Conservation (phyloP, 345 rosid species). For the Trapa bicornis region DNA sequence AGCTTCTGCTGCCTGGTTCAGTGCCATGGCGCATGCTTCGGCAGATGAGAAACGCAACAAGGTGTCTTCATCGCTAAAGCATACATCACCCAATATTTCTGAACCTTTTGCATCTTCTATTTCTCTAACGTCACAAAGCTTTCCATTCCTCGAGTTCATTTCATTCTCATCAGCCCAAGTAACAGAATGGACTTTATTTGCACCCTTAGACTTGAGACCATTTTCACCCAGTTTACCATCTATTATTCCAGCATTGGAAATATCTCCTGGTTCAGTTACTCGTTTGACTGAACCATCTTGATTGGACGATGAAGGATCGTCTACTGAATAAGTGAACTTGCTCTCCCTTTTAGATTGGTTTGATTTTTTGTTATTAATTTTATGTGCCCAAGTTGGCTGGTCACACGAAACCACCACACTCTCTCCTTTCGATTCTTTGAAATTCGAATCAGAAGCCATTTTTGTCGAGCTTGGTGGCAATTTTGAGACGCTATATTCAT, state of each 20-base stretch:
- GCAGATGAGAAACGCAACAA: conserved; percentile 45
- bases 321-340: conserved; percentile 12
- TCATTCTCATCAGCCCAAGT: conserved; percentile 82
- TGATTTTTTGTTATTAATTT: conserved; percentile 2
- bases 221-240: conserved; percentile 20
- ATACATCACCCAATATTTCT: conserved; percentile 9
- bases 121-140: conserved; percentile 45
- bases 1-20: conserved; percentile 69
- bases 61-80: conserved; percentile 15
- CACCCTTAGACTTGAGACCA: conserved; percentile 38
- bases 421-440: conserved; percentile 19
- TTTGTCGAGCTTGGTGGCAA: conserved; percentile 20
- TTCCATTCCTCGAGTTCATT: conserved; percentile 18
- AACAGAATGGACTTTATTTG: conserved; percentile 49
- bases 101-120: conserved; percentile 17
- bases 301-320: conserved; percentile 25
- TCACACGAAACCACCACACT: conserved; percentile 10
- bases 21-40: conserved; percentile 65
- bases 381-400: conserved; percentile 20
- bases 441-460: conserved; percentile 13
- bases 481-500: conserved; percentile 50
- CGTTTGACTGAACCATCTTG: conserved; percentile 11
- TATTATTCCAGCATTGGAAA: conserved; percentile 13
- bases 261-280: conserved; percentile 17
- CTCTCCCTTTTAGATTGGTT: conserved; percentile 18